Conservation (phyloP, 2,329 filamentous ascomycete species). For the Microcera coccophila region DNA sequence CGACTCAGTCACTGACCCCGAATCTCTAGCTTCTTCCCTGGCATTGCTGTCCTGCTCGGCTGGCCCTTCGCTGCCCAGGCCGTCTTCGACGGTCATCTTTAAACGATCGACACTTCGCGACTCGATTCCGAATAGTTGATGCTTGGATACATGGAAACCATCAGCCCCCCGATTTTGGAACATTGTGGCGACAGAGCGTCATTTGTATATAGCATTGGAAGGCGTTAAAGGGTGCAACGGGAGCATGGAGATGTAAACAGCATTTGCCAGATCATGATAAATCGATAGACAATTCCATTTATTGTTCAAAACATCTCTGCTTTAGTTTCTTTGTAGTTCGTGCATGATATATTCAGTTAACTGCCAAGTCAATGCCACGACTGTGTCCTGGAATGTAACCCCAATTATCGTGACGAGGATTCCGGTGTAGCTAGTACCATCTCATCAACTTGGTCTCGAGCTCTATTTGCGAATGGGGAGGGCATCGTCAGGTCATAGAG, state of each 20-base stretch:
- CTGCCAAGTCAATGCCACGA: too few relatives aligned
- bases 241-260: conserved; percentile 18
- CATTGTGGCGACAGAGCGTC: conserved; percentile 20
- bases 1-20: conserved; percentile 9
- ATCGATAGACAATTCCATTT: conserved; percentile 27
- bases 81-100: conserved; percentile 32
- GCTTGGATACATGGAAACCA: conserved; percentile 3
- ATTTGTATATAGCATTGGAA: conserved; percentile 30
- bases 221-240: conserved; percentile 28
- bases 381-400: too few relatives aligned
- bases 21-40: conserved; percentile 33
- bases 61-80: conserved; percentile 32
- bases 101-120: conserved; percentile 7
- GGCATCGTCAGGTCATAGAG: too few relatives aligned
- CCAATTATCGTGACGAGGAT: too few relatives aligned
- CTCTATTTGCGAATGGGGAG: too few relatives aligned
- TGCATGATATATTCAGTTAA: not conserved
- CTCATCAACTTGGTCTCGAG: too few relatives aligned
- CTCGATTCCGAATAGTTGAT: conserved; percentile 5
- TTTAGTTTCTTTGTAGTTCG: not conserved
- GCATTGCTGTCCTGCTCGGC: conserved; percentile 31
- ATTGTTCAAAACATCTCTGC: conserved; percentile 13
- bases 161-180: conserved; percentile 1
- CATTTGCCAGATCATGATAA: conserved; percentile 24
- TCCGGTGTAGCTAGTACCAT: too few relatives aligned